Evolutionary conservation across 805 yeast genomes (phyloP).

Genomic region (Myxozyma kluyveri): DNA sequence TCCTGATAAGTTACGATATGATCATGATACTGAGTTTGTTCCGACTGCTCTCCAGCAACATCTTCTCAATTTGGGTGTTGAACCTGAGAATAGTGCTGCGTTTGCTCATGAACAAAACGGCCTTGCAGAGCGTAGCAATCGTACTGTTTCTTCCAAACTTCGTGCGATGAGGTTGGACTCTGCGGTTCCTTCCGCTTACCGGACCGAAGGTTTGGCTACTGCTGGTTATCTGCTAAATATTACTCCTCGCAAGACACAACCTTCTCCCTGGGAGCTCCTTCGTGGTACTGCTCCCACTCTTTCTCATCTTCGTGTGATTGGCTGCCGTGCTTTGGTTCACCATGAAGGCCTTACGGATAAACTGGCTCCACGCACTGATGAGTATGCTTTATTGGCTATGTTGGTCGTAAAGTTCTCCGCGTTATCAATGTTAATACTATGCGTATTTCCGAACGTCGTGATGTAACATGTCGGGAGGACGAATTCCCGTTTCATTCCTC

Average conservation of each 20-base stretch:
- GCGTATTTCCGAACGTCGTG: not conserved
- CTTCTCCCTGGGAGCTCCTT: conserved; percentile 1
- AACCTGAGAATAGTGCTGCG: not conserved
- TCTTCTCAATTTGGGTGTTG: not conserved
- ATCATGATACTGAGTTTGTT: no score
- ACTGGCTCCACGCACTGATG: conserved; percentile 3
- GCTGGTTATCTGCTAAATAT: not conserved
- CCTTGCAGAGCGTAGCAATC: not conserved
- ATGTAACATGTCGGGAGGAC: not conserved
- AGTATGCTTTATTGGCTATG: not conserved
- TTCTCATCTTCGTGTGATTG: conserved; percentile 2
- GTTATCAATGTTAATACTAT: not conserved
- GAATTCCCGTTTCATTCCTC: conserved; percentile 1
- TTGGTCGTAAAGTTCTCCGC: not conserved
- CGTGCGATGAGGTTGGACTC: not conserved
- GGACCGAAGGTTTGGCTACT: not conserved
- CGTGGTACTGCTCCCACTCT: not conserved
- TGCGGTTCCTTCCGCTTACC: not conserved
- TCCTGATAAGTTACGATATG: no score
- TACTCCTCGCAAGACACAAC: not conserved
- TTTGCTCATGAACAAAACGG: not conserved
- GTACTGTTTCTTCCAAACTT: not conserved
- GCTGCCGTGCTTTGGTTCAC: conserved; percentile 5
- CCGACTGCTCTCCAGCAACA: no score
- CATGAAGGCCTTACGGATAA: conserved; percentile 2